These are phyloP conservation scores for Annulohypoxylon moriforme DNA, from an alignment of 495 filamentous ascomycete genomes.

Conservation along the genomic window DNA sequence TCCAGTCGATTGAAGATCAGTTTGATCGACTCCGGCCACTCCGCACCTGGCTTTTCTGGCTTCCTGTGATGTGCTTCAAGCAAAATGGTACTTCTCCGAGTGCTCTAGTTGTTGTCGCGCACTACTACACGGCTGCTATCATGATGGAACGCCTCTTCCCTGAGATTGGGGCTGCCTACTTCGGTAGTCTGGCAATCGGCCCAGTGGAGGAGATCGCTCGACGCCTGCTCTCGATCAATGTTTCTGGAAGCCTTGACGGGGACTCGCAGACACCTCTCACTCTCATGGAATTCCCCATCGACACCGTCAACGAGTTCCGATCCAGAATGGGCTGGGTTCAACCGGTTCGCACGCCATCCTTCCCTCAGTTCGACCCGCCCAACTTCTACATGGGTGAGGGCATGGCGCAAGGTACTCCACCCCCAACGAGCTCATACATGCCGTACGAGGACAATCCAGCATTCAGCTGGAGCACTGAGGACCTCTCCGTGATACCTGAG, in stretches of 20 bases:
- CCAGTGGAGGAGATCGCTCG: slow-evolving; percentile 83
- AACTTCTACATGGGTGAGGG: slow-evolving; percentile 58
- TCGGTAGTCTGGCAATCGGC: slow-evolving; percentile 78
- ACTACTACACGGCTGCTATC: slow-evolving; percentile 90
- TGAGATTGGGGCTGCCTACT: slow-evolving; percentile 87
- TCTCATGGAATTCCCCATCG: slow-evolving; percentile 72
- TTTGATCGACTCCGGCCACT: slow-evolving; percentile 89
- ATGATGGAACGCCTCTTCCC: slow-evolving; percentile 91
- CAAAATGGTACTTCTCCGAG: slow-evolving; percentile 68
- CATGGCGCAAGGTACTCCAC: slow-evolving; percentile 51
- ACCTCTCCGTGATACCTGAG: slow-evolving; percentile 57
- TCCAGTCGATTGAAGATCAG: slow-evolving; percentile 78
- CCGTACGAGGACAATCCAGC: slow-evolving; percentile 62
- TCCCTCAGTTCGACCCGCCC: slow-evolving; percentile 62
- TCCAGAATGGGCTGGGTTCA: slow-evolving; percentile 70
- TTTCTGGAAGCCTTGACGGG: slow-evolving; percentile 56
- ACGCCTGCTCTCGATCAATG: slow-evolving; percentile 64
- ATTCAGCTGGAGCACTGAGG: slow-evolving; percentile 69
- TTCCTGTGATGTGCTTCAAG: slow-evolving; percentile 77
- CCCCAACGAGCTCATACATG: slow-evolving; percentile 52
- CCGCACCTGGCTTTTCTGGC: slow-evolving; percentile 94
- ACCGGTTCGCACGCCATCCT: slow-evolving; percentile 63
- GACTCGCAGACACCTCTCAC: slow-evolving; percentile 62
- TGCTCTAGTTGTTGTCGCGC: slow-evolving; percentile 83
- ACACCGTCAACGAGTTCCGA: slow-evolving; percentile 70